Conservation (phyloP, 1,284 basidiomycete species). For the Ceratobasidium sp. region DNA sequence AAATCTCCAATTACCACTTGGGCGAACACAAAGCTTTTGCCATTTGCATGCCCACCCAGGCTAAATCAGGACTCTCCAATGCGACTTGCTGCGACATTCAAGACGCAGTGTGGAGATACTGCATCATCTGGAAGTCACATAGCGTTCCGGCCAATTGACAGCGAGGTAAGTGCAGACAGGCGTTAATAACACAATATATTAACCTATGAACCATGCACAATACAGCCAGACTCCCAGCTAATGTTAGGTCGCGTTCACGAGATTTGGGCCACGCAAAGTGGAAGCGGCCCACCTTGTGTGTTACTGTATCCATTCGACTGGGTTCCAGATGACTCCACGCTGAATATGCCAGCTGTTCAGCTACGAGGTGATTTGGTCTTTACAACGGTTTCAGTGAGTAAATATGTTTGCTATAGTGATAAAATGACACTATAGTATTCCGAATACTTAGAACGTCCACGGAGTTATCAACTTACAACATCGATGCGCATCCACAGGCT, state of each 20-base stretch:
- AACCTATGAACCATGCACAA: no score
- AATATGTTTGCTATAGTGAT: no score
- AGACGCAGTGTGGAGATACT: not conserved
- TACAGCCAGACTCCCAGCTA: not conserved
- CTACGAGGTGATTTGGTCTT: not conserved
- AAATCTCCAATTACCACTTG: not conserved
- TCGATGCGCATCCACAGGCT: not conserved
- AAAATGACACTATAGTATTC: no score
- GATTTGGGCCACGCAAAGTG: not conserved
- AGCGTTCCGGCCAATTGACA: no score
- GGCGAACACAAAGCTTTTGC: not conserved
- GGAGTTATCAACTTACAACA: conserved; percentile 22
- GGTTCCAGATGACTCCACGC: not conserved
- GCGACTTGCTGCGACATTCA: not conserved
- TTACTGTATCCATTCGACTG: not conserved
- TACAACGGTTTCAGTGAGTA: not conserved
- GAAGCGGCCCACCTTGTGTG: no score
- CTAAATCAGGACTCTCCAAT: not conserved
- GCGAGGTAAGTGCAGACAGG: not conserved
- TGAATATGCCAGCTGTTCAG: not conserved
- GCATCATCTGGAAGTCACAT: not conserved
- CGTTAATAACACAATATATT: no score
- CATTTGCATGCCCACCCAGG: not conserved
- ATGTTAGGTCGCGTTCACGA: not conserved
- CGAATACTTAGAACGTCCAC: not conserved